Evolutionary conservation across 139 green algal genomes (phyloP), one percentile per base, ranked within the genome.

Genomic region (Chlamydomonas applanata): DNA sequence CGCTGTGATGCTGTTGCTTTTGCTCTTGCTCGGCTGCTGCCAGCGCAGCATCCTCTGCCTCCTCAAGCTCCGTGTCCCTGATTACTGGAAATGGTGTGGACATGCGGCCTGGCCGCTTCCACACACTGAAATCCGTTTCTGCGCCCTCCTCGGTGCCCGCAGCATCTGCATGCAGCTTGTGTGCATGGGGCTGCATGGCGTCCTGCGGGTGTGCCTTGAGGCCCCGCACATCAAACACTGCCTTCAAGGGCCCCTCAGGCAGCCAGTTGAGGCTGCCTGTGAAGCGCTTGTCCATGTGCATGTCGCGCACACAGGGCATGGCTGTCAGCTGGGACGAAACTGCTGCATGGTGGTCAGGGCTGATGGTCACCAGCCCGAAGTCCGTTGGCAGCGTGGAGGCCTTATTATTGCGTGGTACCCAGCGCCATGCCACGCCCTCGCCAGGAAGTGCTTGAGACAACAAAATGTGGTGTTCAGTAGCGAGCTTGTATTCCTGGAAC

Each of bases 371-470:
- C 59, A 97, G 63, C 0, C 74, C 92, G 84, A 97, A 97, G 71
- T 97, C 93, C 35, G 93, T 97, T 13, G 92, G 91, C 60, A 82
- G 83, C 20, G 32, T 19, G 0, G 68, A 52, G 4, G 90, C 93
- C 27, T 76, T 29, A 77, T 97, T 96, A 27, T 79, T 25, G 7
- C 93, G 81, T 1, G 76, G 65, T 19, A 95, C 32, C 88, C 90
- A 96, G 1, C 70, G 24, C 91, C 89, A 96, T 22, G 16, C 57
- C 4, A 32, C 29, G 9, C 25, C 29, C 19, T 75, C 16, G 25
- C n/a, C 22, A 14, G 52, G 25, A 29, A 90, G 71, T 1, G 74
- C 66, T 17, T 45, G 25, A 1, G 17, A 2, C 17, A 96, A 71
- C 13, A 29, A 24, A 9, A 30, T 29, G 2, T 65, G 73, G 57